A percentile compares a stretch with the other conserved stretches of the same genome.
Conservation (phyloP, 2,329 filamentous ascomycete species). For the Clarireedia hainanense region DNA sequence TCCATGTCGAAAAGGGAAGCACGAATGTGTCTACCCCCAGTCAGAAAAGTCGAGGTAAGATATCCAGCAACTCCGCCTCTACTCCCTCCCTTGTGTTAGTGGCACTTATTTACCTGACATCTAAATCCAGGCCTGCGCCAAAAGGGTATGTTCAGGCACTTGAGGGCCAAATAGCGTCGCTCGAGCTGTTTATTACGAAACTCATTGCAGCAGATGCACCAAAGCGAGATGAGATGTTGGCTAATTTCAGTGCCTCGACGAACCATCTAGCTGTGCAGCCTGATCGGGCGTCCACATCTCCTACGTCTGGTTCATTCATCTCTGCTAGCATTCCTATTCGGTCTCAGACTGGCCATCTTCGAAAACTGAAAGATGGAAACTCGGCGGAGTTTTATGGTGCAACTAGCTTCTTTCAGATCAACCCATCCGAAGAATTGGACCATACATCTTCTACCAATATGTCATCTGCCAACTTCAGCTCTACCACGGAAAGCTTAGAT, state of each 20-base stretch:
- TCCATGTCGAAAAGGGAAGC: conserved; percentile 37
- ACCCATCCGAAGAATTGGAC: conserved; percentile 16
- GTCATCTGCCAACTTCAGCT: background rate
- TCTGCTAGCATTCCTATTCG: conserved; percentile 22
- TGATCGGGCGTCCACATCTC: background rate
- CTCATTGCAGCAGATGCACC: conserved; percentile 34
- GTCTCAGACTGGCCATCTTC: conserved; percentile 32
- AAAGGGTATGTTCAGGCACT: conserved; percentile 40
- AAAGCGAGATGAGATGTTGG: conserved; percentile 36
- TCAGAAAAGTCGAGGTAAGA: conserved; percentile 36
- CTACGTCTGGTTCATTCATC: conserved; percentile 7
- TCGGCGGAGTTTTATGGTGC: conserved; percentile 41
- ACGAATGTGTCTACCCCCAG: conserved; percentile 34
- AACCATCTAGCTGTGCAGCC: conserved; percentile 8
- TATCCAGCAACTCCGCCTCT: background rate
- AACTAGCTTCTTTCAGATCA: conserved; percentile 38
- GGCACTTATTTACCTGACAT: background rate
- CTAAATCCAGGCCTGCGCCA: conserved; percentile 33
- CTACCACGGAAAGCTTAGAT: background rate
- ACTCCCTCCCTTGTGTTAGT: background rate
- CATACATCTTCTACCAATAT: conserved; percentile 1
- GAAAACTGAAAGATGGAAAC: conserved; percentile 32
- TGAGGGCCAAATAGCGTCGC: conserved; percentile 38
- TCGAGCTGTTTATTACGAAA: conserved; percentile 38
- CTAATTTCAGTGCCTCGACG: conserved; percentile 27